Evolutionary conservation across 768 basidiomycete genomes (phyloP), one percentile per base, ranked within the genome.

Genomic region (Mycena vulgaris): DNA sequence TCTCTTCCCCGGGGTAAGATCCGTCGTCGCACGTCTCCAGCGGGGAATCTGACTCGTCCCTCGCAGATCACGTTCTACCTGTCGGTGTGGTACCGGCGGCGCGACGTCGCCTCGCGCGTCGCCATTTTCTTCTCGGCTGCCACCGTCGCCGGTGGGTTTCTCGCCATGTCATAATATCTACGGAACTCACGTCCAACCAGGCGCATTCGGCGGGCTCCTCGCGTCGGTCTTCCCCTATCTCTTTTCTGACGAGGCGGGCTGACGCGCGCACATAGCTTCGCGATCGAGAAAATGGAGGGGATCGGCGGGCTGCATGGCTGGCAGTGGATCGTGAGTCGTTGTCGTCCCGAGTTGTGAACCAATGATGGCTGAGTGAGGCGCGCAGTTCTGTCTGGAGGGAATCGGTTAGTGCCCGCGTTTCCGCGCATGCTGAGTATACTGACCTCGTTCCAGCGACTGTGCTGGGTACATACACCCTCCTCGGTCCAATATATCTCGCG

Each of bases 81-180:
- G 49, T 89, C 88, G 14, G 77, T 89, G 56, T 92, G 90, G 90
- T 89, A 93, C 75, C 84, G 88, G 13, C 82, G 87, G 39, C 80
- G 81, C 60, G 90, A 92, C 74, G 86, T 90, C 49, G 89, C 87
- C 21, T 21, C 66, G 7, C 40, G 65, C 30, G 23, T 63, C 2
- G 58, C 57, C 16, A 55, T 69, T 33, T 49, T 63, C 47, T 60
- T 72, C 73, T 80, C 66, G 78, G 72, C 72, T 21, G 72, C 72
- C n/a, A 73, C 72, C 21, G 49, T 73, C 25, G 72, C 72, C 81
- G 71, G 89, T 81, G 76, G 28, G 33, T 27, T 35, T 2, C n/a
- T 25, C 79, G 13, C 81, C 6, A 21, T 23, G 60, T 2, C 8
- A 10, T 16, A 21, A 21, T 51, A 37, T 35, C 3, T 27, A 13